A percentile compares a stretch with the other conserved stretches of the same genome.
phyloP scores from a whole-genome alignment of 345 rosid genomes.

The Salix viminalis region DNA sequence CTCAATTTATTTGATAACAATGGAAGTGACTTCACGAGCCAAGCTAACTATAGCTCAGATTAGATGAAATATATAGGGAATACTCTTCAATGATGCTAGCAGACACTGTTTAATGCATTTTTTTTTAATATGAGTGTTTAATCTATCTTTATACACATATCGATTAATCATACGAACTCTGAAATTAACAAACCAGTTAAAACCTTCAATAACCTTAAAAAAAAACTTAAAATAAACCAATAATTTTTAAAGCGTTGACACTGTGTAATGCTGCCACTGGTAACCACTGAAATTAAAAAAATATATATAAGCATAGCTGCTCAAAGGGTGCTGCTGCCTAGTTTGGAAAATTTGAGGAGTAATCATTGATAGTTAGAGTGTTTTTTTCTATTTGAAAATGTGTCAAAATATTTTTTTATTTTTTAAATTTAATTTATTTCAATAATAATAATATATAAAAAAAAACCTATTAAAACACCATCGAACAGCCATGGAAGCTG shows the following conservation, averaged over 20 bases:
- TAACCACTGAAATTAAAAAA: neutral
- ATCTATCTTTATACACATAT: too few relatives aligned
- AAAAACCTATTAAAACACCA: too few relatives aligned
- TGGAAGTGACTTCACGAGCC: neutral
- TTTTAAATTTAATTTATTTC: too few relatives aligned
- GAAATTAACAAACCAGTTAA: too few relatives aligned
- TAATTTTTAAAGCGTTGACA: neutral
- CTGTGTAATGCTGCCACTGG: neutral
- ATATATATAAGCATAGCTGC: too few relatives aligned
- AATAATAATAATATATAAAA: too few relatives aligned
- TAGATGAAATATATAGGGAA: neutral
- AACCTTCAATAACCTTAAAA: too few relatives aligned
- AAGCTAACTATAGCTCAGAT: neutral
- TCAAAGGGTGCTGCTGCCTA: neutral
- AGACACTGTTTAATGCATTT: neutral
- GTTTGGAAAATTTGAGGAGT: neutral
- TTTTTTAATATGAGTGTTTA: too few relatives aligned
- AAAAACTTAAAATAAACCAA: too few relatives aligned
- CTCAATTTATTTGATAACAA: neutral
- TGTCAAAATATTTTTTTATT: too few relatives aligned
- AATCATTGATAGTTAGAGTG: neutral
- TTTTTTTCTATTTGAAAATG: too few relatives aligned
- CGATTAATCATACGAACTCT: fast-evolving
- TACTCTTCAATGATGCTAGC: neutral
- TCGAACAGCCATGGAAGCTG: neutral